Conservation (phyloP, 106 monocot genomes). For the Gastrodia elata region DNA sequence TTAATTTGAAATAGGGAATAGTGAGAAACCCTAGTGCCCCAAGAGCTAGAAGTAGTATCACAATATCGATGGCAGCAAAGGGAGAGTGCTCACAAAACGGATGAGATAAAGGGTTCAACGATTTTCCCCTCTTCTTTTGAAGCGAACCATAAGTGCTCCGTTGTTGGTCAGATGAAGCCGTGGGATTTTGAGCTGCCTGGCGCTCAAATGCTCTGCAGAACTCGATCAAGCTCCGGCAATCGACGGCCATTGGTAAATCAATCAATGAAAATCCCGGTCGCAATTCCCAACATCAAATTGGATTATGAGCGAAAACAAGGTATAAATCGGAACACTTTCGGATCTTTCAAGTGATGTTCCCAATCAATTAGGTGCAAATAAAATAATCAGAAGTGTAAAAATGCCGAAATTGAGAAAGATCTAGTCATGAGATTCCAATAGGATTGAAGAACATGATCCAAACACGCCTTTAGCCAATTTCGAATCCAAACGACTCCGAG, state of each 20-base stretch:
- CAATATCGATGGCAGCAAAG: slow-evolving; percentile 61
- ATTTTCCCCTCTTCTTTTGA: slow-evolving; percentile 23
- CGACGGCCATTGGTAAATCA: slow-evolving; percentile 40
- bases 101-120: slow-evolving; percentile 43
- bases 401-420: not conserved
- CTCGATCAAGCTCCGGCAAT: slow-evolving; percentile 92
- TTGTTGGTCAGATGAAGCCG: not conserved
- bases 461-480: not conserved
- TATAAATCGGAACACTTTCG: not conserved
- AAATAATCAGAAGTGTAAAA: not conserved
- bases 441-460: not conserved
- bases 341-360: not conserved
- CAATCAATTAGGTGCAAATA: not conserved
- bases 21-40: slow-evolving; percentile 43
- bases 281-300: not conserved
- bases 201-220: slow-evolving; percentile 86
- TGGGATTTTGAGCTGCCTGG: slow-evolving; percentile 15
- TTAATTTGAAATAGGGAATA: slow-evolving; percentile 50
- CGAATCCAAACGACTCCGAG: not conserved
- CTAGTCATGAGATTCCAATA: not conserved
- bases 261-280: not conserved
- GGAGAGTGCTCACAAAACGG: slow-evolving; percentile 84
- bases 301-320: not conserved
- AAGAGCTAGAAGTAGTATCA: slow-evolving; percentile 50
- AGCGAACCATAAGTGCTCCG: slow-evolving; percentile 1